Evolutionary conservation across 2,329 filamentous ascomycete genomes (phyloP).

Genomic region (Monilinia fructigena): DNA sequence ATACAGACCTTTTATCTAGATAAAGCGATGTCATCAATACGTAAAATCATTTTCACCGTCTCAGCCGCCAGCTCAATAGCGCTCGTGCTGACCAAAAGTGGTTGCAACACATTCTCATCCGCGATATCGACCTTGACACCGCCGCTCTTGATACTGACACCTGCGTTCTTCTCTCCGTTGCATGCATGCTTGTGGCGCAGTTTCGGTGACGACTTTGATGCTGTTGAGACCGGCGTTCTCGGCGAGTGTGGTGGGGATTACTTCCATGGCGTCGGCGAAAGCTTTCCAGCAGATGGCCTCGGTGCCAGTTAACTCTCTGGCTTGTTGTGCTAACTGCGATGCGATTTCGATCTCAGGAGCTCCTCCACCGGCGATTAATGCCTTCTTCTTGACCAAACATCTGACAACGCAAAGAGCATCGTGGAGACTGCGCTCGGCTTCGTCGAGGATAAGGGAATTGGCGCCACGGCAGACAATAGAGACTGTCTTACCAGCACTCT

Average conservation of each 20-base stretch:
- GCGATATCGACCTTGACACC: slow-evolving; percentile 96
- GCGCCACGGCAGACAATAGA: slow-evolving; percentile 93
- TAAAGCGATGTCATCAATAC: slow-evolving; percentile 39
- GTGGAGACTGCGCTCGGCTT: slow-evolving; percentile 94
- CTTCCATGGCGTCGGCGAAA: slow-evolving; percentile 95
- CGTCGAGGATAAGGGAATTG: slow-evolving; percentile 91
- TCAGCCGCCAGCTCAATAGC: slow-evolving; percentile 95
- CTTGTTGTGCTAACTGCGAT: slow-evolving; percentile 76
- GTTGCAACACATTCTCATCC: slow-evolving; percentile 95
- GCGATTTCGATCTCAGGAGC: slow-evolving; percentile 97
- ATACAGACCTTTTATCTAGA: slow-evolving; percentile 30
- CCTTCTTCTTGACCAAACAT: slow-evolving; percentile 98
- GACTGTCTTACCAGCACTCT: slow-evolving; percentile 79
- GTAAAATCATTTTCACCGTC: slow-evolving; percentile 69
- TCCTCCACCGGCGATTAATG: slow-evolving; percentile 94
- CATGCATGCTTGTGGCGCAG: slow-evolving; percentile 92
- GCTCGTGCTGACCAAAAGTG: slow-evolving; percentile 92
- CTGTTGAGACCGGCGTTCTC: slow-evolving; percentile 98
- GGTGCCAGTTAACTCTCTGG: slow-evolving; percentile 81
- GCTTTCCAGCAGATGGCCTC: slow-evolving; percentile 99
- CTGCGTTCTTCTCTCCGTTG: slow-evolving; percentile 91
- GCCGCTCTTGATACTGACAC: slow-evolving; percentile 96
- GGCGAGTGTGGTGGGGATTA: slow-evolving; percentile 92
- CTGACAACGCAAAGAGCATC: slow-evolving; percentile 97
- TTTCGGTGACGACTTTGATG: slow-evolving; percentile 96